A percentile compares a stretch with the other conserved stretches of the same genome.
phyloP scores from a whole-genome alignment of 2,329 filamentous ascomycete genomes.

The Scorias spongiosa region DNA sequence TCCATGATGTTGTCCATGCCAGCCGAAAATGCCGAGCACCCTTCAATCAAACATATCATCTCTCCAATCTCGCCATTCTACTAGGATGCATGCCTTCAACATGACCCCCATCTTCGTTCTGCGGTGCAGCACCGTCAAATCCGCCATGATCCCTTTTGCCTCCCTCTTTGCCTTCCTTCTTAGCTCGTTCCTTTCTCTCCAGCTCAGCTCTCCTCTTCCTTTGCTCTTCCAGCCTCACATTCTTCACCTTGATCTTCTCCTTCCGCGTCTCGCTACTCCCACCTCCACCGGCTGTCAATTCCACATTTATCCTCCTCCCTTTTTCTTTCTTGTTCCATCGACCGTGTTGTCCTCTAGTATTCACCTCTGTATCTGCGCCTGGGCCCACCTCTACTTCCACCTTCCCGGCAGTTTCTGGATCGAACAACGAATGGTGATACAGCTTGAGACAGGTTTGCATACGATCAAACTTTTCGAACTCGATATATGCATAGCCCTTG shows the following conservation, averaged over 20 bases:
- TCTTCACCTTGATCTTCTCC: constrained; percentile 72
- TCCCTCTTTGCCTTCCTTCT: constrained; percentile 25
- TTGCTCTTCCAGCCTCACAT: constrained; percentile 64
- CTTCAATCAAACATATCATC: too few relatives aligned
- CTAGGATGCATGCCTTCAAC: constrained; percentile 19
- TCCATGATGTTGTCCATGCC: too few relatives aligned
- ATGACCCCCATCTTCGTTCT: constrained; percentile 3
- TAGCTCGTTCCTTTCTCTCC: constrained; percentile 29
- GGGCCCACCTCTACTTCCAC: constrained; percentile 1
- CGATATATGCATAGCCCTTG: constrained; percentile 72
- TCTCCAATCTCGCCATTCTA: constrained; percentile 13
- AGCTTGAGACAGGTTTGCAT: constrained; percentile 88
- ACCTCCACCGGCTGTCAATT: constrained; percentile 75
- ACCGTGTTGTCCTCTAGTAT: constrained; percentile 1
- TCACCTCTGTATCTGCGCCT: constrained; percentile 2
- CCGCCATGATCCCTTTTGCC: constrained; percentile 12
- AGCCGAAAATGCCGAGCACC: too few relatives aligned
- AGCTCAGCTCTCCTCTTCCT: constrained; percentile 38
- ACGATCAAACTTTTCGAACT: constrained; percentile 71
- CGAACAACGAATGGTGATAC: constrained; percentile 74
- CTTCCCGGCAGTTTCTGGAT: constrained; percentile 20
- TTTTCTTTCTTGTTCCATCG: constrained; percentile 14
- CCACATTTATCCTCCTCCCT: constrained; percentile 70
- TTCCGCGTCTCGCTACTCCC: constrained; percentile 57
- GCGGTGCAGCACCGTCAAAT: constrained; percentile 1